phyloP scores from a whole-genome alignment of 1,284 basidiomycete species.

The Pseudozyma thailandica region DNA sequence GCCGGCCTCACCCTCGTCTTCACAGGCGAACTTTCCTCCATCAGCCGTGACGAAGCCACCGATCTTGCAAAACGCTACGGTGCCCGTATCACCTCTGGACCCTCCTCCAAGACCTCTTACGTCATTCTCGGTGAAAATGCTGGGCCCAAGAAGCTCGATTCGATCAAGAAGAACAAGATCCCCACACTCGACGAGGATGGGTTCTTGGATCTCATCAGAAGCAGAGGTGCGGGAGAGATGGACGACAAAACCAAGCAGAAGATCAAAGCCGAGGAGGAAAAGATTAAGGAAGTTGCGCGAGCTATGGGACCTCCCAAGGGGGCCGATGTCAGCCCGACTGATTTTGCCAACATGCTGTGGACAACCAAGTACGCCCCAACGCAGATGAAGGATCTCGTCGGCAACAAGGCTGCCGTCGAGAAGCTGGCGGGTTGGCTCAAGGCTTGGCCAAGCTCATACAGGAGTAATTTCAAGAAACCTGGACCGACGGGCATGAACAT shows the following conservation, averaged over 20 bases:
- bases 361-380: constrained; percentile 93
- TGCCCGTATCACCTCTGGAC: constrained; percentile 78
- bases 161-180: constrained; percentile 81
- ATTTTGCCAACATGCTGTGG: constrained; percentile 75
- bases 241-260: constrained; percentile 86
- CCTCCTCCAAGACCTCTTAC: constrained; percentile 89
- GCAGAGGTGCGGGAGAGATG: constrained; percentile 67
- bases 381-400: constrained; percentile 88
- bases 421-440: constrained; percentile 87
- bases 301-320: constrained; percentile 48
- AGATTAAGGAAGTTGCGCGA: constrained; percentile 68
- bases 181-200: constrained; percentile 85
- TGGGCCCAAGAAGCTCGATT: constrained; percentile 84
- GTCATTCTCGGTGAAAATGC: constrained; percentile 89
- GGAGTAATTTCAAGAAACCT: constrained; percentile 81
- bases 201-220: constrained; percentile 77
- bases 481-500: constrained; percentile 89
- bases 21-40: constrained; percentile 82
- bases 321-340: constrained; percentile 66
- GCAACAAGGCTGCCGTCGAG: constrained; percentile 87
- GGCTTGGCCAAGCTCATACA: constrained; percentile 74
- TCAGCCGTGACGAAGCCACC: constrained; percentile 86
- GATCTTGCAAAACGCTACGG: constrained; percentile 93
- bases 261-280: constrained; percentile 79
- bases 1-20: constrained; percentile 92